These are phyloP conservation scores for Aspergillus pseudoglaucus DNA, from an alignment of 2,329 filamentous ascomycete species.

Conservation along the genomic window DNA sequence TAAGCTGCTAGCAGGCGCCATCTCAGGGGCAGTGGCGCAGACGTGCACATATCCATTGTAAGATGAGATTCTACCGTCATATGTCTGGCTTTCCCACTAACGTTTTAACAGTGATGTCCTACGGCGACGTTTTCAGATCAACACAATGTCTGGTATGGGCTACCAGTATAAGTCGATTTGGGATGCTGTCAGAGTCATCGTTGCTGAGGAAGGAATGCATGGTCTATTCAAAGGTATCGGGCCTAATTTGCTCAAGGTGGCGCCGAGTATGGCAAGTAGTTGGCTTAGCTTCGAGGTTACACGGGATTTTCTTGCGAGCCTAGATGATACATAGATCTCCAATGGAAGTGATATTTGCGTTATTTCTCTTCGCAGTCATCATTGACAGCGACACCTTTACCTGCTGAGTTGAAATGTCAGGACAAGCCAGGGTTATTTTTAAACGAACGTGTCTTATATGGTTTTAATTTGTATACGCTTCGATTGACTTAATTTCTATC, in stretches of 20 bases:
- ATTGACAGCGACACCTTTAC: too few species aligned
- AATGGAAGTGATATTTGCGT: background rate
- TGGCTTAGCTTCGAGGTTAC: conserved; percentile 97
- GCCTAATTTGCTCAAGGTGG: conserved; percentile 92
- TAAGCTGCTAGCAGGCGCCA: conserved; percentile 81
- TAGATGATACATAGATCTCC: conserved; percentile 28
- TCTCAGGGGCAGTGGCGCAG: conserved; percentile 94
- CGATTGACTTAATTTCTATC: too few species aligned
- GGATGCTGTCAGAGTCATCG: conserved; percentile 75
- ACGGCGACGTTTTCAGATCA: conserved; percentile 91
- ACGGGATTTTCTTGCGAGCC: conserved; percentile 69
- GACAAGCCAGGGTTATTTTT: too few species aligned
- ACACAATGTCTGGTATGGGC: conserved; percentile 97
- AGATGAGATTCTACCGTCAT: conserved; percentile 30
- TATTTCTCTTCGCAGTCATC: background rate
- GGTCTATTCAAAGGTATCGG: conserved; percentile 95
- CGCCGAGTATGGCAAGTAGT: conserved; percentile 96
- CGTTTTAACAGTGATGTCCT: conserved; percentile 65
- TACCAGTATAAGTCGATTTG: conserved; percentile 86
- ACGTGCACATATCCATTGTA: conserved; percentile 98
- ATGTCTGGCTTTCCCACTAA: conserved; percentile 3
- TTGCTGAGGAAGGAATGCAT: conserved; percentile 72
- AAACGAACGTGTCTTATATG: too few species aligned
- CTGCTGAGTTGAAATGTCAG: too few species aligned
- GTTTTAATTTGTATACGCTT: too few species aligned